Base-by-base conservation (phyloP, 2,329 filamentous ascomycete species). In the Pseudocercospora fijiensis region DNA sequence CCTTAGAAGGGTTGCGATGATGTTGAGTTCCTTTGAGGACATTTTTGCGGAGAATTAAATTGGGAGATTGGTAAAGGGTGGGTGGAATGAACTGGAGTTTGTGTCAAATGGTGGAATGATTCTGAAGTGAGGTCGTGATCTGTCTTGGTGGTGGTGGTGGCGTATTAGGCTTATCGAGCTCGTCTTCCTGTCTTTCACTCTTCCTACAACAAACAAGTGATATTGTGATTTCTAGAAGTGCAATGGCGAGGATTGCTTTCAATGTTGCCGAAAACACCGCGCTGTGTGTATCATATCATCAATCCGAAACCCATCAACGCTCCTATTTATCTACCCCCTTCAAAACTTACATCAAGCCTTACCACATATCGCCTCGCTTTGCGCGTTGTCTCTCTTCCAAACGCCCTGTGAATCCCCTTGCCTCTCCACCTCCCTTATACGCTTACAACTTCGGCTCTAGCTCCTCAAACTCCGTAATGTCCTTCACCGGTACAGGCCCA, bases 391-490 rank as follows among this genome's bases (percentile, higher is more conserved):
- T 24, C 22, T 30, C 47, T 30, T 53, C 26, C 11, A 16, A 53
- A 53, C 49, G 49, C 49, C 49, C 16, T 24, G n/a, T 7, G 18
- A 13, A 4, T 18, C 37, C 18, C 13, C 16, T 41, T 18, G 7
- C 33, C 7, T 26, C 37, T 37, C 55, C 16, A 20, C 26, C 55
- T 24, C 22, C 26, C 16, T 55, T 28, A 9, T 41, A 41, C 33
- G 33, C 37, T 58, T 68, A 77, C 16, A 97, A 83, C 80, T 97
- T 97, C 13, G 90, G 80, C 67, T 91, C 91, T 64, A 88, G 82
- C 64, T 97, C 94, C 75, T 96, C 90, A 77, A 94, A 98, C 73
- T 92, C 90, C 66, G 84, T 89, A 61, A 98, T 77, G 69, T 95
- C 89, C 73, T 85, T 88, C 28, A 90, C 85, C 0, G 93, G 86